Evolutionary conservation across 768 basidiomycete genomes (phyloP), one percentile per base, ranked within the genome.

Genomic region (Candolleomyces eurysporus): DNA sequence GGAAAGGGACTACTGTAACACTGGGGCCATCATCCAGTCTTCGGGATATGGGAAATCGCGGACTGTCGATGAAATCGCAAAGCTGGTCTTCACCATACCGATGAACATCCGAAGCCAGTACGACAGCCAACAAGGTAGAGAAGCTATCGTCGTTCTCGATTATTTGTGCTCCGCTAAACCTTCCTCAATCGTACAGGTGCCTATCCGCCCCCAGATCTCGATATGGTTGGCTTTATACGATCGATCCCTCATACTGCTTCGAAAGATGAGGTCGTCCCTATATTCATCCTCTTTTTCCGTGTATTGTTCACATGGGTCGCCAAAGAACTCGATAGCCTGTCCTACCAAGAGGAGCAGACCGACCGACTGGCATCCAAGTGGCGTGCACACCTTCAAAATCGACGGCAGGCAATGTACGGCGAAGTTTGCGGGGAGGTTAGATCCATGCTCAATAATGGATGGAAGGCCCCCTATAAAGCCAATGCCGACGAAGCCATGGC

Each of bases 11-110:
- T n/a, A n/a, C n/a, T n/a, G n/a, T n/a, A 64, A 64, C 42, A 57
- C 45, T 19, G 43, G 42, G 2, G 45, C 65, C 16, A 64, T 66
- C 19, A 55, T 66, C 50, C 65, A 66, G 40, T 62, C 61, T 39
- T 64, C 65, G 30, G 65, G 65, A 14, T 62, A 57, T 22, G 65
- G 65, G 2, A 66, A 73, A 63, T 73, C 73, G 6, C 64, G 73
- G 9, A 67, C 64, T 39, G 65, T 69, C 16, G 52, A 72, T 46
- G 67, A 74, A 54, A 22, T 64, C 21, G 61, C 69, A 19, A 65
- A 59, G 21, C 50, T 64, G 3, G 48, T 70, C 14, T 64, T 69
- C 45, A 66, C 66, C 1, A 65, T 72, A 17, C 70, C 70, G 6
- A 65, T 72, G 58, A 72, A 69, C 62, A 19, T 71, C 30, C 64